Conservation (phyloP, 768 basidiomycete genomes). For the Termitomyces sp. region DNA sequence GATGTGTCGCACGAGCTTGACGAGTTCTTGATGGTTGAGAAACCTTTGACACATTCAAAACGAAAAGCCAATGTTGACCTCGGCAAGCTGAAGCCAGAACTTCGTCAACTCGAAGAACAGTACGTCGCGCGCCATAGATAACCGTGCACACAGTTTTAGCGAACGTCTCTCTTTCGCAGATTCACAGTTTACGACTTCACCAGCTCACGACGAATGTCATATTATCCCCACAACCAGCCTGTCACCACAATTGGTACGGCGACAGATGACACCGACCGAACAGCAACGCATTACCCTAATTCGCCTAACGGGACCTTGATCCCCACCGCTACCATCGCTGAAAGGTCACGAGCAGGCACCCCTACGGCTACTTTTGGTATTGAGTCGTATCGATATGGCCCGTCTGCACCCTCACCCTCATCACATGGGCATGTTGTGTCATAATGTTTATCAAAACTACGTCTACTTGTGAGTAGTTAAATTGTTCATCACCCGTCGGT, state of each 20-base stretch:
- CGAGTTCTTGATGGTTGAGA: constrained; percentile 96
- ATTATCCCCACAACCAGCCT: constrained; percentile 85
- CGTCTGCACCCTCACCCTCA: constrained; percentile 19
- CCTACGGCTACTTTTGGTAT: constrained; percentile 39
- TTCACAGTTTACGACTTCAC: constrained; percentile 89
- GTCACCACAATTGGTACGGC: constrained; percentile 37
- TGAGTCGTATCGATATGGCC: constrained; percentile 26
- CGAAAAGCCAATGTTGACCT: constrained; percentile 85
- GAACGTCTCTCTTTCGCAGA: constrained; percentile 35
- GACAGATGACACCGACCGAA: constrained; percentile 40
- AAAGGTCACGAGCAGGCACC: constrained; percentile 46
- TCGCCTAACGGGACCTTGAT: constrained; percentile 41
- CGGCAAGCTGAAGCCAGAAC: constrained; percentile 87
- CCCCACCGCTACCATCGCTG: constrained; percentile 45
- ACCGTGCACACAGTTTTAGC: constrained; percentile 1
- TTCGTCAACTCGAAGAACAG: constrained; percentile 93
- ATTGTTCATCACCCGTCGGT: background rate
- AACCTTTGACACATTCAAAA: constrained; percentile 93
- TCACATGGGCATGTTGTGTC: constrained; percentile 14
- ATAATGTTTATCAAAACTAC: background rate
- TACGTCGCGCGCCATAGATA: constrained; percentile 31
- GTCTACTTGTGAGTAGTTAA: constrained; percentile 3
- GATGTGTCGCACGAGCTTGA: constrained; percentile 97
- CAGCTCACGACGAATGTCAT: constrained; percentile 69
- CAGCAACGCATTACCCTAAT: constrained; percentile 38